phyloP scores from a whole-genome alignment of 352 stramenopile species.

The Globisporangium lucens region DNA sequence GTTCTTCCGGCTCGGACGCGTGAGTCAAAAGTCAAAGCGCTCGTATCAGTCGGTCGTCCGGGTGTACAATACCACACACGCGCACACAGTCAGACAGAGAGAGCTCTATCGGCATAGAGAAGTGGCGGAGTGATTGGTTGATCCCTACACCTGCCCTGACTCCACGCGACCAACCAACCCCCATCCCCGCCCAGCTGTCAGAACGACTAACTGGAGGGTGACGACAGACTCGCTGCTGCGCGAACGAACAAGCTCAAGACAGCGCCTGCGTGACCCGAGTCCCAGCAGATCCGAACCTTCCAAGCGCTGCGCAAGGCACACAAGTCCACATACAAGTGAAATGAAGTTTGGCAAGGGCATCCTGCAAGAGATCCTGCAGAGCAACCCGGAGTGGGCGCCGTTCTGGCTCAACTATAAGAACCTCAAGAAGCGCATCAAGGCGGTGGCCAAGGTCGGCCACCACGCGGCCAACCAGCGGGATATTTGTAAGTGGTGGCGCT shows the following conservation, averaged over 20 bases:
- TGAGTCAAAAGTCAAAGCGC: background rate
- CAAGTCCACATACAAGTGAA: background rate
- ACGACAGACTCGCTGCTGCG: background rate
- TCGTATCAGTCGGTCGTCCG: background rate
- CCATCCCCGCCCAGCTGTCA: background rate
- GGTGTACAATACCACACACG: background rate
- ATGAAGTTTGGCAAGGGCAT: constrained; percentile 87
- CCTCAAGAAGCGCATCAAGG: constrained; percentile 85
- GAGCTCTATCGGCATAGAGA: background rate
- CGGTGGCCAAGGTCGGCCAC: constrained; percentile 34
- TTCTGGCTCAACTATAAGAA: constrained; percentile 89
- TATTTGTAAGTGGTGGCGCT: constrained; percentile 33
- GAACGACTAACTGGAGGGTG: background rate
- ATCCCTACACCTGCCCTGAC: background rate
- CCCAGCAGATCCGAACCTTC: constrained; percentile 1
- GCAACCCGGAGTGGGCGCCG: constrained; percentile 77
- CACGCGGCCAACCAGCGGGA: constrained; percentile 16
- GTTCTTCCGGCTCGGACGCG: background rate
- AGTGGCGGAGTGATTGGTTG: background rate
- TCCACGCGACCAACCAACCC: background rate
- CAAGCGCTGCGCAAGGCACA: background rate
- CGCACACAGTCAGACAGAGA: background rate
- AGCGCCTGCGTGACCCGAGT: background rate
- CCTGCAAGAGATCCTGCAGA: constrained; percentile 64
- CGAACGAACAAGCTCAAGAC: background rate